Base-by-base conservation (phyloP, 495 filamentous ascomycete species). In the Daldinia concentrica region DNA sequence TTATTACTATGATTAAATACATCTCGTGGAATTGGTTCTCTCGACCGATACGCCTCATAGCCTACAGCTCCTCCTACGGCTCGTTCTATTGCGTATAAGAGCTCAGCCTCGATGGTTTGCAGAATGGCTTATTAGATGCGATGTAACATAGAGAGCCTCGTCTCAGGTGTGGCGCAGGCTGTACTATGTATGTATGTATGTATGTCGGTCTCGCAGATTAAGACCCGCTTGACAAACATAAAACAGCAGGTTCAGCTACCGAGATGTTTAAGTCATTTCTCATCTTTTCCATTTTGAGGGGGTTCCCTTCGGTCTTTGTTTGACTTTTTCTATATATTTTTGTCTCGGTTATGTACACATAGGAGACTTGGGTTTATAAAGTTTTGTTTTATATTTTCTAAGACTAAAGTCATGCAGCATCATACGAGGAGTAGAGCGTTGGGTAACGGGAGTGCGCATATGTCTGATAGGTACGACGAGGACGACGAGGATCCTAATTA, bases 81-180 rank as follows among this genome's bases (percentile, higher is more conserved):
- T n/a, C n/a, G 27, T 29, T 5, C 27, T 30, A 1, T 19, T 48
- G 19, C 8, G 9, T 48, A 11, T 14, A 26, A 27, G 59, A 55
- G 22, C 56, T 64, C 64, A 73, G 64, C 70, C 65, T 68, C 70
- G 41, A 37, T 64, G 55, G 55, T 43, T 14, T 32, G 61, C 57
- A 57, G 57, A 37, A 14, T 41, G 50, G 26, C 50, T 65, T 65
- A 26, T 65, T 30, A 15, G n/a, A 74, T 74, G 66, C 63, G 58
- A 74, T 74, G 67, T 57, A 67, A 67, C 71, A 24, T 57, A 48
- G 17, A 39, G 52, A 67, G 66, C 67, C 58, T 74, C 58, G 58
- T 74, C 67, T 56, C 19, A 52, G 14, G 19, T 59, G 67, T 70
- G 66, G 71, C 67, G 67, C 58, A 73, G 54, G 27, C 29, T 32